phyloP scores from a whole-genome alignment of 306 rosid genomes.

The Sphenostylis stenocarpa region DNA sequence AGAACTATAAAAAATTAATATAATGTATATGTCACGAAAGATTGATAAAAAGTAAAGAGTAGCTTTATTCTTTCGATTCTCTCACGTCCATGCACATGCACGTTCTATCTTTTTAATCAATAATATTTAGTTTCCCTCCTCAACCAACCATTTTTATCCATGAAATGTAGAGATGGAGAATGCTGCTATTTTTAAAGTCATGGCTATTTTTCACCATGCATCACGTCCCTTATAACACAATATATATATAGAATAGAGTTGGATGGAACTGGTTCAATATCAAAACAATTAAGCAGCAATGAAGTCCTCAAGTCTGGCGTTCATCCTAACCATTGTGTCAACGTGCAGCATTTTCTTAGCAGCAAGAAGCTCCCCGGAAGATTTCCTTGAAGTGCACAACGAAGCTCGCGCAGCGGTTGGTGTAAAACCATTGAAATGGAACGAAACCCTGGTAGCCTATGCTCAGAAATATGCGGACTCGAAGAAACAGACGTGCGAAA shows the following conservation, averaged over 20 bases:
- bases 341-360: not conserved
- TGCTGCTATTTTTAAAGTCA: no score
- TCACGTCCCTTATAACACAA: not conserved
- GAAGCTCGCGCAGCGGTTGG: slow-evolving; percentile 40
- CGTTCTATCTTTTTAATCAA: no score
- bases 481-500: slow-evolving; percentile 8
- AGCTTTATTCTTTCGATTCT: no score
- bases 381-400: slow-evolving; percentile 44
- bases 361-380: slow-evolving; percentile 1
- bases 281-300: not conserved
- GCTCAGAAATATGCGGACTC: slow-evolving; percentile 30
- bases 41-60: no score
- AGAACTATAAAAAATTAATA: no score
- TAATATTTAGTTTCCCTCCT: no score
- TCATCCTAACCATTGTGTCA: not conserved
- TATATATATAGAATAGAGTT: not conserved
- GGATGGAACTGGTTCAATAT: no score
- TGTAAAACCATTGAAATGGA: slow-evolving; percentile 37
- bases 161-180: no score
- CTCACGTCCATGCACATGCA: no score
- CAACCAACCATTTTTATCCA: no score
- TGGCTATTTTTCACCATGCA: no score
- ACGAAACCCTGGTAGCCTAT: slow-evolving; percentile 20
- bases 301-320: not conserved
- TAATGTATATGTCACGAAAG: no score